phyloP scores from a whole-genome alignment of 2,329 filamentous ascomycete genomes.

The Aaosphaeria arxii region DNA sequence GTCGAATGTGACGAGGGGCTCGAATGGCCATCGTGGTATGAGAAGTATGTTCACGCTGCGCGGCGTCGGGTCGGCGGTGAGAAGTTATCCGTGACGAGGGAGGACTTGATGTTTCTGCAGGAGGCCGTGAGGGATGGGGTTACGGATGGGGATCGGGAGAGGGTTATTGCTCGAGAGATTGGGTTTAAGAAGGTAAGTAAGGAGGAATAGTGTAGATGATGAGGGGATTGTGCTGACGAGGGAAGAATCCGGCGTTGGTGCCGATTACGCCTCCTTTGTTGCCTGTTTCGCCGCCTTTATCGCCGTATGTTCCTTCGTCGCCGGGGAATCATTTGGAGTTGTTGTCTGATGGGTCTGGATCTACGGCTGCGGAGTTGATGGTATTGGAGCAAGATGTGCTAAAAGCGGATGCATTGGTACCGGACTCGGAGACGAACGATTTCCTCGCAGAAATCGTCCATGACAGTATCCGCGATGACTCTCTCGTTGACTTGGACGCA shows the following conservation, averaged over 20 bases:
- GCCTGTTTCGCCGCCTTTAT: conserved; percentile 40
- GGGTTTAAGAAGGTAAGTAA: conserved; percentile 20
- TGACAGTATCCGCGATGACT: too few species aligned
- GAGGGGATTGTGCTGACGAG: conserved; percentile 11
- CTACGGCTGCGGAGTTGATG: conserved; percentile 29
- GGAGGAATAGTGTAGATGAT: not conserved
- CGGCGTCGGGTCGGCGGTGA: conserved; percentile 25
- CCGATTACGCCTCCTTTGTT: conserved; percentile 49
- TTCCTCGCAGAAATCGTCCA: too few species aligned
- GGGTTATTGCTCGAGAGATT: conserved; percentile 11
- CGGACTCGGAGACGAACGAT: conserved; percentile 23
- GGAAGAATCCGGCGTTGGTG: conserved; percentile 23
- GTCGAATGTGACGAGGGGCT: conserved; percentile 44
- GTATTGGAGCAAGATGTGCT: conserved; percentile 32
- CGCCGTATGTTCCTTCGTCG: conserved; percentile 40
- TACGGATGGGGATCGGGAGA: conserved; percentile 17
- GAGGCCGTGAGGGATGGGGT: conserved; percentile 24
- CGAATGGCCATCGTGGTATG: conserved; percentile 38
- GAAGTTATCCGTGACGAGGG: conserved; percentile 37
- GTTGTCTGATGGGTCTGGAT: conserved; percentile 35
- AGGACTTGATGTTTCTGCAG: conserved; percentile 37
- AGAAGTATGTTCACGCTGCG: conserved; percentile 21
- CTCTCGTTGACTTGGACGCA: conserved; percentile 16
- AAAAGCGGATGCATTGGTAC: conserved; percentile 30
- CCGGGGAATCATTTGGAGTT: conserved; percentile 36